Evolutionary conservation across 2,329 filamentous ascomycete genomes (phyloP).

Genomic region (Thielaviopsis punctulata): DNA sequence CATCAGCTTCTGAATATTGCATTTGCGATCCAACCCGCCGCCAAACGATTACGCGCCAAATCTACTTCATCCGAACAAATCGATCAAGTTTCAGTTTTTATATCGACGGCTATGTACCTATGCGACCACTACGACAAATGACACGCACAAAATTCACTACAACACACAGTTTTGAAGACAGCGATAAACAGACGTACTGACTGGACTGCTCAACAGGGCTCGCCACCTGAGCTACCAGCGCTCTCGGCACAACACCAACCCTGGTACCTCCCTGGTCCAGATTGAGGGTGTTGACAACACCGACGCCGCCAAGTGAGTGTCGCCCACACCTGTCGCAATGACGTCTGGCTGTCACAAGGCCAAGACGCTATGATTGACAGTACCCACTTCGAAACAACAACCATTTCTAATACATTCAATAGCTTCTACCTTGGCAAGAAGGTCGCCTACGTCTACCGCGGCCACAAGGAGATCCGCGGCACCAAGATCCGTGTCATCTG

Average conservation of each 20-base stretch:
- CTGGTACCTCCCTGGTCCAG: slow-evolving; percentile 88
- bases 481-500: slow-evolving; percentile 99
- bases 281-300: slow-evolving; percentile 94
- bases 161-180: slow-evolving; percentile 10
- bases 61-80: background rate
- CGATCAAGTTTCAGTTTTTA: background rate
- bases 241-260: slow-evolving; percentile 79
- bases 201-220: slow-evolving; percentile 42
- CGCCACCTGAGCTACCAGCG: slow-evolving; percentile 97
- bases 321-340: background rate
- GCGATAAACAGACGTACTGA: slow-evolving; percentile 10
- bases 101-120: background rate
- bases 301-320: slow-evolving; percentile 65
- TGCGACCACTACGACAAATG: background rate
- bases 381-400: background rate
- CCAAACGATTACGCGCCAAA: background rate
- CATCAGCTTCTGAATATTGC: background rate
- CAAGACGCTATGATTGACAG: background rate
- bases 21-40: background rate
- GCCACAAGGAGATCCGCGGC: slow-evolving; percentile 82
- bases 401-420: slow-evolving; percentile 17
- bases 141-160: slow-evolving; percentile 9
- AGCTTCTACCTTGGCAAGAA: slow-evolving; percentile 98
- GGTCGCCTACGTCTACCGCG: slow-evolving; percentile 97
- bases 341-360: background rate